phyloP scores from a whole-genome alignment of 352 stramenopile species.

The Saprolegnia parasitica region DNA sequence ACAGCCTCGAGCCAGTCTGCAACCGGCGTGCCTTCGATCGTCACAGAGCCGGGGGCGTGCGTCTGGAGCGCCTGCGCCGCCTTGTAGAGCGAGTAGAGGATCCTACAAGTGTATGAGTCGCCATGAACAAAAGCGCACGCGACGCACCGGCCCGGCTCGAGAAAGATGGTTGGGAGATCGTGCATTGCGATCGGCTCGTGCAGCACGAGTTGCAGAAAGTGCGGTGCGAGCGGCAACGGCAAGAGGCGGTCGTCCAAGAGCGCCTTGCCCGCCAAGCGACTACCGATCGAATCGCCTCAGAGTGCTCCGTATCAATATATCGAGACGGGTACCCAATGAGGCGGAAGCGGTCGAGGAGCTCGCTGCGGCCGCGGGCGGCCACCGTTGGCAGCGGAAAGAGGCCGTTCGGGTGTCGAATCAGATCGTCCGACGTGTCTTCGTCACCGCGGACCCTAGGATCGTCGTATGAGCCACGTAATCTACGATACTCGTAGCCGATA shows the following conservation, averaged over 20 bases:
- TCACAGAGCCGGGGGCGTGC: slow-evolving; percentile 34
- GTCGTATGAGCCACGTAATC: background rate
- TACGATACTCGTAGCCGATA: too few species aligned
- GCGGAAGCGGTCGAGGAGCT: slow-evolving; percentile 63
- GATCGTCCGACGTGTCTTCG: slow-evolving; percentile 29
- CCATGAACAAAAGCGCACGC: too few species aligned
- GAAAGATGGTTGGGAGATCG: slow-evolving; percentile 56
- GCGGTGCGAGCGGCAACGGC: slow-evolving; percentile 57
- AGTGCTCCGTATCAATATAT: background rate
- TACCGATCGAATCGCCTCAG: background rate
- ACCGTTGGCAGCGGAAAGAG: slow-evolving; percentile 67
- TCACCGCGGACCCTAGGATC: slow-evolving; percentile 5
- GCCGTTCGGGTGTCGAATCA: slow-evolving; percentile 73
- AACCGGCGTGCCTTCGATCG: slow-evolving; percentile 52
- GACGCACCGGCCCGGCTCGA: slow-evolving; percentile 40
- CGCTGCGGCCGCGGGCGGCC: slow-evolving; percentile 24
- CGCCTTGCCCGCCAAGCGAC: slow-evolving; percentile 66
- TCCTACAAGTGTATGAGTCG: slow-evolving; percentile 22
- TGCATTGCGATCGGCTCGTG: slow-evolving; percentile 51
- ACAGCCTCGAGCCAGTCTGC: slow-evolving; percentile 62
- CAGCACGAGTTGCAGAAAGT: slow-evolving; percentile 76
- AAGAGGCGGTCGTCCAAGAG: slow-evolving; percentile 78
- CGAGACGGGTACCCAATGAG: slow-evolving; percentile 48
- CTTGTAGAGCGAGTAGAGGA: slow-evolving; percentile 53
- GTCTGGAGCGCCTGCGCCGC: slow-evolving; percentile 35